phyloP scores from a whole-genome alignment of 352 stramenopile genomes.

The Phytophthora megakarya region DNA sequence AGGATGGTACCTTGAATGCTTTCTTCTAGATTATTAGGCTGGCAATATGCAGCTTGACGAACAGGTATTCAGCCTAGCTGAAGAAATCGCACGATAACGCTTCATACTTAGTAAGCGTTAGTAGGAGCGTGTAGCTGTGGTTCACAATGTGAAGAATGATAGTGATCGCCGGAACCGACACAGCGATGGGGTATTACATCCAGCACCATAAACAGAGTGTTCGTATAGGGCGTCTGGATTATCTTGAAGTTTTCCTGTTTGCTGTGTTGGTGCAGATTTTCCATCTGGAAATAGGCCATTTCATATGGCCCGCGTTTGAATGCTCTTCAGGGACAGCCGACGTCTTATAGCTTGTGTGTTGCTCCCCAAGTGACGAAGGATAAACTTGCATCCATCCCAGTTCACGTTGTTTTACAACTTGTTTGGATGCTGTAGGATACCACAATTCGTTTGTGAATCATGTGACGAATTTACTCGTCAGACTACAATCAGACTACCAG shows the following conservation, averaged over 20 bases:
- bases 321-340: neutral
- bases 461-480: too few relatives aligned
- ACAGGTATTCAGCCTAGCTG: neutral
- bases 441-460: neutral
- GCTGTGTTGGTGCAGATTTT: neutral
- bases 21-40: neutral
- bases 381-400: neutral
- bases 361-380: neutral
- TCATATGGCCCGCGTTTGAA: too few relatives aligned
- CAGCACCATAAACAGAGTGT: neutral
- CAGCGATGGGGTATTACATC: neutral
- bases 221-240: neutral
- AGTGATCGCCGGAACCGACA: neutral
- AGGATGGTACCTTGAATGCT: too few relatives aligned
- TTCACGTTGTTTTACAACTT: neutral
- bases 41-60: too few relatives aligned
- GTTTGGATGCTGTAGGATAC: conserved; percentile 11
- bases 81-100: neutral
- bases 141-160: too few relatives aligned
- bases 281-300: neutral
- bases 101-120: neutral
- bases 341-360: neutral
- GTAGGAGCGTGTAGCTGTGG: too few relatives aligned
- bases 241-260: conserved; percentile 6
- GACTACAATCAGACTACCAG: too few relatives aligned